These are phyloP conservation scores for Coprinopsis marcescibilis DNA, from an alignment of 768 basidiomycete species.

Conservation along the genomic window DNA sequence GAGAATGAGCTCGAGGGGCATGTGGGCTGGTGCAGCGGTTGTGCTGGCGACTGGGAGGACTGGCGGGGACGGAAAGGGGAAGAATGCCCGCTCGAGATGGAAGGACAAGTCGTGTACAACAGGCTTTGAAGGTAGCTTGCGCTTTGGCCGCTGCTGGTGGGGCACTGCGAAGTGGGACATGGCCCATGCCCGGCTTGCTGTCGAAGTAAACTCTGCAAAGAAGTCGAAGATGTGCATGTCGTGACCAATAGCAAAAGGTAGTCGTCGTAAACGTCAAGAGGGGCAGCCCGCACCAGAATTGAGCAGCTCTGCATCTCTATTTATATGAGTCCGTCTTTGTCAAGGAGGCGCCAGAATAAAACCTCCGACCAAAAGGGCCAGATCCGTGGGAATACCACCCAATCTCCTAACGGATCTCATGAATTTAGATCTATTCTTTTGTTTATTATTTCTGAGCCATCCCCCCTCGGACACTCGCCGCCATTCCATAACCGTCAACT, in stretches of 20 bases:
- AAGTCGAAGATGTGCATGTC: conserved; percentile 7
- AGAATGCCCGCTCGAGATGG: conserved; percentile 7
- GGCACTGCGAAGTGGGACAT: background rate
- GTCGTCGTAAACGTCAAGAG: conserved; percentile 4
- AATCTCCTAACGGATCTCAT: too few species aligned
- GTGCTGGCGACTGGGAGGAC: conserved; percentile 8
- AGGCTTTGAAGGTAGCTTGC: conserved; percentile 1
- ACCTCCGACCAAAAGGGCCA: background rate
- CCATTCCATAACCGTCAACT: background rate
- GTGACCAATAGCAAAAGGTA: background rate
- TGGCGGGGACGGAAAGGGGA: background rate
- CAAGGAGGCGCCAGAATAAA: background rate
- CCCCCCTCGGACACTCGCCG: too few species aligned
- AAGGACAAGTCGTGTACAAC: conserved; percentile 8
- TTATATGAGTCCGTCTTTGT: conserved; percentile 2
- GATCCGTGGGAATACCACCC: too few species aligned
- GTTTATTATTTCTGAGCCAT: too few species aligned
- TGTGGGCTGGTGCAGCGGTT: conserved; percentile 7
- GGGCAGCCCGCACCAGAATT: background rate
- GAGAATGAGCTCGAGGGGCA: conserved; percentile 63
- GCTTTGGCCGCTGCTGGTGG: conserved; percentile 1
- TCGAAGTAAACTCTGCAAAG: conserved; percentile 9
- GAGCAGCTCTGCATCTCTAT: background rate
- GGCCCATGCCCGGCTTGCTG: conserved; percentile 7
- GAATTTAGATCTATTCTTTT: too few species aligned